Conservation (phyloP, 2,329 filamentous ascomycete genomes). For the Aspergillus terreus region DNA sequence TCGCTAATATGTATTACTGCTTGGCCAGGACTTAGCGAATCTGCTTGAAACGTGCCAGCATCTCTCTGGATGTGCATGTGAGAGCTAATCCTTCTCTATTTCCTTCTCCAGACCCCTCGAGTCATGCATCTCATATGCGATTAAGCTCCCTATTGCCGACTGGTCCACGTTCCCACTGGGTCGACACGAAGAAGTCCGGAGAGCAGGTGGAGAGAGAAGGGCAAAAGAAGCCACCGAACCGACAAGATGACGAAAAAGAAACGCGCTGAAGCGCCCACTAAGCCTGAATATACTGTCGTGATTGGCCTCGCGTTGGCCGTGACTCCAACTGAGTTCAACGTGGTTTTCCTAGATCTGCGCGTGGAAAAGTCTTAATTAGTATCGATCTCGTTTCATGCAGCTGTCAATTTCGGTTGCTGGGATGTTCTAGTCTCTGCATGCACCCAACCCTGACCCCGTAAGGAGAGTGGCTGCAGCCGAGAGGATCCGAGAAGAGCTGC, state of each 20-base stretch:
- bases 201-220: neutral
- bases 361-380: conserved; percentile 1
- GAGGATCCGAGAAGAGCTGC: conserved; percentile 3
- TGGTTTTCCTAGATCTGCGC: neutral
- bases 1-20: neutral
- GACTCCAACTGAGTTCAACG: neutral
- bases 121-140: neutral
- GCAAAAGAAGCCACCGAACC: neutral
- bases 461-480: conserved; percentile 1
- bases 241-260: neutral
- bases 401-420: conserved; percentile 6
- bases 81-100: neutral
- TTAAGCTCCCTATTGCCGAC: neutral
- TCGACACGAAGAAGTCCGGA: neutral
- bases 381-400: conserved; percentile 12
- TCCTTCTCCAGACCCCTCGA: neutral
- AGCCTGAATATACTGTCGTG: neutral
- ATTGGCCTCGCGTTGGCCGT: neutral
- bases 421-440: conserved; percentile 7
- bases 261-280: neutral
- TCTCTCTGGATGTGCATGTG: neutral
- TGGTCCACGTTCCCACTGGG: neutral
- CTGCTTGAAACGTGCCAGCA: neutral
- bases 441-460: conserved; percentile 5
- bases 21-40: neutral